Percentiles rank a stretch among this genome's conserved stretches.
Evolutionary conservation across 257 asterid species (phyloP).

Genomic region (Solanum boliviense): DNA sequence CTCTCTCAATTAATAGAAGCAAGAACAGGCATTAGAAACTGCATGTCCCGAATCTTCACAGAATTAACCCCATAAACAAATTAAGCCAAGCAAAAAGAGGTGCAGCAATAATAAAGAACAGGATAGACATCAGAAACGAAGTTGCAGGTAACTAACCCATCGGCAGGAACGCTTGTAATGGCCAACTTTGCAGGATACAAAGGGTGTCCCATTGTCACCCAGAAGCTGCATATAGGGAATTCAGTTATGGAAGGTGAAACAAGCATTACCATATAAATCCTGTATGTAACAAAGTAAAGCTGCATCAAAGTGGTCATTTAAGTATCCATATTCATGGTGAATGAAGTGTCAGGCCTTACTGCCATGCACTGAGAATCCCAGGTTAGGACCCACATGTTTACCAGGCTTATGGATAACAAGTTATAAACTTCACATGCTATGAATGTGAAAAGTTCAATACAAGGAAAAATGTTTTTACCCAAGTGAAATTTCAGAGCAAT

Average conservation of each 20-base stretch:
- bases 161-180: conserved; percentile 57
- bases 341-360: background rate
- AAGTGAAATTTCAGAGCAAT: background rate
- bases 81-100: background rate
- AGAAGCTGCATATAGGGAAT: conserved; percentile 52
- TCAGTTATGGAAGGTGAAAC: background rate
- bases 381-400: background rate
- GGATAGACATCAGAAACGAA: background rate
- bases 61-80: background rate
- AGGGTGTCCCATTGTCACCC: conserved; percentile 66
- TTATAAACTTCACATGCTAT: background rate
- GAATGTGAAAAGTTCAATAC: background rate
- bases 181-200: conserved; percentile 61
- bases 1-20: background rate
- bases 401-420: background rate
- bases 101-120: background rate
- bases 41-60: background rate
- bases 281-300: background rate
- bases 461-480: background rate
- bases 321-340: background rate
- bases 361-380: background rate
- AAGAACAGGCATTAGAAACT: background rate
- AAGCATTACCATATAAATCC: background rate
- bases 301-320: background rate
- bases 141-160: conserved; percentile 49